Conservation (phyloP, 2,329 filamentous ascomycete genomes). For the Trichoderma asperellum region DNA sequence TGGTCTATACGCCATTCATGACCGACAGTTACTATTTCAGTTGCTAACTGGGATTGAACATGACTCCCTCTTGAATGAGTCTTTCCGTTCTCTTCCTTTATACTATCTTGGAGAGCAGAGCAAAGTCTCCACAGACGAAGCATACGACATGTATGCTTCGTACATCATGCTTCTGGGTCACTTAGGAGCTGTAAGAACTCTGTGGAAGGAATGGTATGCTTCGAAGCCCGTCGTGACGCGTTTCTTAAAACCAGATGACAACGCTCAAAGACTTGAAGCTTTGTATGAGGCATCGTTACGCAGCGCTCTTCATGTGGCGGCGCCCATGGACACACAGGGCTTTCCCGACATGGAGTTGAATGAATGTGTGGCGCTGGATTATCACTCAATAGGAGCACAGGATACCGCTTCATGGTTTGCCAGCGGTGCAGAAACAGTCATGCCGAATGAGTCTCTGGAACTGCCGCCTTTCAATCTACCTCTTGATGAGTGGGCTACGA, state of each 20-base stretch:
- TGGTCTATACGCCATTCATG: not conserved
- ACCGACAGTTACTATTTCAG: slow-evolving; percentile 37
- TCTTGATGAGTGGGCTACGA: slow-evolving; percentile 18
- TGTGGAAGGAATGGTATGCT: slow-evolving; percentile 40
- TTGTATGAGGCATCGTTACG: slow-evolving; percentile 28
- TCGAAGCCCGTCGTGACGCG: slow-evolving; percentile 14
- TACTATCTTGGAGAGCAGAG: slow-evolving; percentile 26
- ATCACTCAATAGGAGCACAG: slow-evolving; percentile 33
- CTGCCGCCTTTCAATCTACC: slow-evolving; percentile 11
- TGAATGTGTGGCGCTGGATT: slow-evolving; percentile 33
- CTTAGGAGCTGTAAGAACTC: slow-evolving; percentile 39
- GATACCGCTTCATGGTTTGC: not conserved
- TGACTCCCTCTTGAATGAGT: slow-evolving; percentile 31
- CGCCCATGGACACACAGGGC: slow-evolving; percentile 6
- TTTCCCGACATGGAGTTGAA: slow-evolving; percentile 24
- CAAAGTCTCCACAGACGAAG: not conserved
- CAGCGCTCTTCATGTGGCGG: slow-evolving; percentile 26
- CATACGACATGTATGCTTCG: slow-evolving; percentile 33
- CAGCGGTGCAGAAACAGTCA: not conserved
- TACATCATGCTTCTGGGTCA: slow-evolving; percentile 40
- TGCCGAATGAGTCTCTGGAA: not conserved
- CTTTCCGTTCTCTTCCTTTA: slow-evolving; percentile 35
- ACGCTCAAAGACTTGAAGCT: slow-evolving; percentile 5
- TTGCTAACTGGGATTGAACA: slow-evolving; percentile 39
- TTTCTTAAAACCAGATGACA: not conserved